Base-by-base conservation (phyloP, 2,329 filamentous ascomycete species). In the Fusarium poae region DNA sequence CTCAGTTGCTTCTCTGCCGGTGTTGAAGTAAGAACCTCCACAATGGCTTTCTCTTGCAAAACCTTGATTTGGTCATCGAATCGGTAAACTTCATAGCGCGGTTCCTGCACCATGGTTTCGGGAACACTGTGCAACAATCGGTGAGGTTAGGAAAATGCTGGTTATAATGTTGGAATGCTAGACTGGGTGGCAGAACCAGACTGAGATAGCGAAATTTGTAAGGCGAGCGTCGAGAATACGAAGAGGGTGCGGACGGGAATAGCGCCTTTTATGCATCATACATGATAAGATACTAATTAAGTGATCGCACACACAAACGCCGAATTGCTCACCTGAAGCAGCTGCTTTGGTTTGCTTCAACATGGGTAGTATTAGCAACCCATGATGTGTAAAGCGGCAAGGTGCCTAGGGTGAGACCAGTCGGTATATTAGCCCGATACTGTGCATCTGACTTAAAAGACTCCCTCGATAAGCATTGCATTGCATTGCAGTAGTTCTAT, bases 401-500 rank as follows among this genome's bases (percentile, higher is more conserved):
- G 45, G 62, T 23, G 40, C 46, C 42, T 53, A 39, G 61, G 62
- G 53, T 60, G 52, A 60, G 59, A 46, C 62, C 30, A 49, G 62
- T 29, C 54, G 43, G 62, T 65, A 60, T 48, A 43, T 43, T 62
- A 45, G 23, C 46, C 46, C 32, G 21, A 49, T 49, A 46, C 35
- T 50, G 37, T 55, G 21, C 50, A 62, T 67, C 45, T 40, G 35
- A 39, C 40, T 25, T 43, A 35, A 32, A 48, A 30, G 29, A 35
- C 32, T 50, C 49, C 18, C 34, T 62, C 56, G 63, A 66, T 66
- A 66, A 62, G 62, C 62, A 59, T 63, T 65, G 42, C 57, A 70
- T 63, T 65, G 42, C 57, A 70, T 58, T 58, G 62, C 57, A 63
- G 54, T 67, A 64, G 62, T 37, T 40, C 30, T 34, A 59, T 63